Percentiles rank a stretch among this genome's conserved stretches.
These are phyloP conservation scores for Chenopodium berlandieri DNA, from an alignment of 148 eudicot genomes.

Conservation along the genomic window DNA sequence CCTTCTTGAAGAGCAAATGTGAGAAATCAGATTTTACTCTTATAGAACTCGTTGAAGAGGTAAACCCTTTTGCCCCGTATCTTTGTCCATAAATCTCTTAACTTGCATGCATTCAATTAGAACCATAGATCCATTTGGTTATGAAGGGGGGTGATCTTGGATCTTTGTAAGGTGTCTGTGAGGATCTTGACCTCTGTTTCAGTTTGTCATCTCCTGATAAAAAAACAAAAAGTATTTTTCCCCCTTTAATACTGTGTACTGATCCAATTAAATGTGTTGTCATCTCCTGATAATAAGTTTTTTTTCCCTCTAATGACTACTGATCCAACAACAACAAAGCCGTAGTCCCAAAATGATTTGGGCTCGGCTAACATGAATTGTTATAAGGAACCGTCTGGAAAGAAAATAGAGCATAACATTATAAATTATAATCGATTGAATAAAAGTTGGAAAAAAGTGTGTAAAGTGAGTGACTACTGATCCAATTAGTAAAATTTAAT, in stretches of 20 bases:
- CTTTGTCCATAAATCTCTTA: not conserved
- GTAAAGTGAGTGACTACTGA: not conserved
- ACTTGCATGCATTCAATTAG: not conserved
- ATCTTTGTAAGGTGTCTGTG: not conserved
- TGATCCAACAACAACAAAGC: not conserved
- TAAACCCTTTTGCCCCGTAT: conserved; percentile 29
- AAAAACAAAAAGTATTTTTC: too few species aligned
- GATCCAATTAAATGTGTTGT: too few species aligned
- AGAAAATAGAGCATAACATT: too few species aligned
- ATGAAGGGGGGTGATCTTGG: not conserved
- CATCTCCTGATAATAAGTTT: not conserved
- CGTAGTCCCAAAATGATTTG: too few species aligned
- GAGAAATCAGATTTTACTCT: conserved; percentile 80
- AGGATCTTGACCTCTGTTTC: not conserved
- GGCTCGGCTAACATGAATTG: too few species aligned
- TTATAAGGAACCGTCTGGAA: too few species aligned
- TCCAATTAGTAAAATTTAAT: too few species aligned
- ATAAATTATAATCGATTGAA: too few species aligned
- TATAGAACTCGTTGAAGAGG: conserved; percentile 90
- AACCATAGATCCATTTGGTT: not conserved
- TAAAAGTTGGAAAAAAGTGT: too few species aligned
- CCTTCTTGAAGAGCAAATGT: conserved; percentile 82
- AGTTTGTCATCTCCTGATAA: too few species aligned
- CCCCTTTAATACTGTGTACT: too few species aligned
- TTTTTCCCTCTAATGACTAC: not conserved